Percentiles rank a stretch among this genome's conserved stretches.
Conservation (phyloP, 345 rosid genomes). For the Citrus australasica region DNA sequence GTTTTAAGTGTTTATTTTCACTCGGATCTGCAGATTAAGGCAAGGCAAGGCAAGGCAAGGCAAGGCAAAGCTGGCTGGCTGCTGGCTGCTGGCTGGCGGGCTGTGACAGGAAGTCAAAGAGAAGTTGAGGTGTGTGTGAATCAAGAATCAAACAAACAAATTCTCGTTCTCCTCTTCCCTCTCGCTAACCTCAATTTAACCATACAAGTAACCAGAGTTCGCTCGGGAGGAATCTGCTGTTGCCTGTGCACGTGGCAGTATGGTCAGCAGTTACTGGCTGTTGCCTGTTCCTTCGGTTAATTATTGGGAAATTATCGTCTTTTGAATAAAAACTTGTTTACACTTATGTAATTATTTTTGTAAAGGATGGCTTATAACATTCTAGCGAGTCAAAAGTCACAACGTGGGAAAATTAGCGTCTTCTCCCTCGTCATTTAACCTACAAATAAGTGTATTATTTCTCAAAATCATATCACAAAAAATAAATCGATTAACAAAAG, state of each 20-base stretch:
- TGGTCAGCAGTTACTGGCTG: not conserved
- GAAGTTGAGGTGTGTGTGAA: not conserved
- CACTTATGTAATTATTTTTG: too few relatives aligned
- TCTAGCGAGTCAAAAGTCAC: too few relatives aligned
- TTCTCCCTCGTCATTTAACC: too few relatives aligned
- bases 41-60: not conserved
- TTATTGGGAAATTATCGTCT: too few relatives aligned
- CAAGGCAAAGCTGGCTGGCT: not conserved
- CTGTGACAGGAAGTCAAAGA: not conserved
- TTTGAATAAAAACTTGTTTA: too few relatives aligned
- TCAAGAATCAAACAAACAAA: not conserved
- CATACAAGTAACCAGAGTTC: constrained; percentile 4
- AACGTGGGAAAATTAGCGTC: too few relatives aligned
- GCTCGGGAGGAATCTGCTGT: constrained; percentile 1
- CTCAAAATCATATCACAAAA: too few relatives aligned
- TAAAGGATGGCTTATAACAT: too few relatives aligned
- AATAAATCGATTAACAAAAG: too few relatives aligned
- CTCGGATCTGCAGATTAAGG: constrained; percentile 6
- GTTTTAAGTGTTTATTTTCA: not conserved
- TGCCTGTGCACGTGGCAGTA: not conserved
- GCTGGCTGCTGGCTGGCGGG: not conserved
- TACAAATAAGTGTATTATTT: too few relatives aligned
- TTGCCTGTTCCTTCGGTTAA: not conserved
- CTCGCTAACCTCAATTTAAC: not conserved
- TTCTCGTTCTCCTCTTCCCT: not conserved